phyloP scores from a whole-genome alignment of 495 filamentous ascomycete species.

The Jackrogersella multiformis region DNA sequence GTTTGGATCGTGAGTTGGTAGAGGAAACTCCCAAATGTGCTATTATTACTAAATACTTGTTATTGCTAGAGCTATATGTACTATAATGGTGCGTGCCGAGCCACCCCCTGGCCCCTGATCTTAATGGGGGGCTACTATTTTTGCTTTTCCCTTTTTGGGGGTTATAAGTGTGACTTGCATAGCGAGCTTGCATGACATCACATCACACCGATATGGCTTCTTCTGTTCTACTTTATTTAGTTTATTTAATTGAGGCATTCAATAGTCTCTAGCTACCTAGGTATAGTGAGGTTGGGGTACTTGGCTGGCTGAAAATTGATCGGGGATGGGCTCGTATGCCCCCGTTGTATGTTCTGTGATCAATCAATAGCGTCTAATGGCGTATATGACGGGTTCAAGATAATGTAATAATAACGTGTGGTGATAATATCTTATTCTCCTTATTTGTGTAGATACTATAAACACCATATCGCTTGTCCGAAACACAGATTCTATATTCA shows the following conservation, averaged over 20 bases:
- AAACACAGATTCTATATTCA: not conserved
- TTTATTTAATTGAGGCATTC: too few species aligned
- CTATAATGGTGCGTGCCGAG: constrained; percentile 13
- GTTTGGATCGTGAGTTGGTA: too few species aligned
- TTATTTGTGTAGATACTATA: too few species aligned
- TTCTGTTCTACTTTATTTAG: not conserved
- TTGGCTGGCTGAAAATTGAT: too few species aligned
- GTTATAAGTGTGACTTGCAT: constrained; percentile 27
- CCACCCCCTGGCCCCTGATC: constrained; percentile 8
- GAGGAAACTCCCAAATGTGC: too few species aligned
- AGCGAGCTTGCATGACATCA: constrained; percentile 20
- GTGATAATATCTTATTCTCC: too few species aligned
- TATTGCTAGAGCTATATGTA: not conserved
- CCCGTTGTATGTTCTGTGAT: not conserved
- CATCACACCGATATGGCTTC: constrained; percentile 8
- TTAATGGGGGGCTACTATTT: constrained; percentile 11
- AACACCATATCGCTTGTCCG: not conserved
- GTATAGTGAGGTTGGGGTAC: too few species aligned
- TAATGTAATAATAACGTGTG: not conserved
- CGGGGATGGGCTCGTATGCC: not conserved
- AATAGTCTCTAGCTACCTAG: too few species aligned
- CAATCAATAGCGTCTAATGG: not conserved
- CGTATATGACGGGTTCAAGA: not conserved
- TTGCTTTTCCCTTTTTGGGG: constrained; percentile 13
- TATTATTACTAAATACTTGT: too few species aligned